Evolutionary conservation across 1,284 basidiomycete genomes (phyloP).

Genomic region (Naganishia cerealis): DNA sequence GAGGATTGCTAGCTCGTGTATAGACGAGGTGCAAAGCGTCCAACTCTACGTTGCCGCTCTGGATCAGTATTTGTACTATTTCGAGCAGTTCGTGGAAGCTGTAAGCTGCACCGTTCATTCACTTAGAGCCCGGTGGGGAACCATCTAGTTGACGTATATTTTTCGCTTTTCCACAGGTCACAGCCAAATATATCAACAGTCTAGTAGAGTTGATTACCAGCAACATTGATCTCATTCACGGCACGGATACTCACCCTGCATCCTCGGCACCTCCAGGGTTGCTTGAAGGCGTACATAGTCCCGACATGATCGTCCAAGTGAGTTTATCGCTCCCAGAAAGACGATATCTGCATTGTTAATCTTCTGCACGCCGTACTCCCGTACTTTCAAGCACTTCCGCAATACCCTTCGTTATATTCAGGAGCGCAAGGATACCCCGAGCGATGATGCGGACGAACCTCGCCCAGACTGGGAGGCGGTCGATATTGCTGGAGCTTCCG

Average conservation of each 20-base stretch:
- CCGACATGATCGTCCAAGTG: slow-evolving; percentile 73
- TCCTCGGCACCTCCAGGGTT: slow-evolving; percentile 75
- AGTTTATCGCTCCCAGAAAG: slow-evolving; percentile 26
- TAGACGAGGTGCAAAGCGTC: slow-evolving; percentile 89
- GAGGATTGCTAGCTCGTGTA: slow-evolving; percentile 87
- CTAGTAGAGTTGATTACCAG: slow-evolving; percentile 88
- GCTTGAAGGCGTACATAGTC: slow-evolving; percentile 83
- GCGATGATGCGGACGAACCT: slow-evolving; percentile 55
- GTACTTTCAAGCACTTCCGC: slow-evolving; percentile 70
- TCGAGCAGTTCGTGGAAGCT: slow-evolving; percentile 83
- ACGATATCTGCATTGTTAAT: neutral
- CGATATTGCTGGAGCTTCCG: slow-evolving; percentile 75
- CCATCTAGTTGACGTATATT: slow-evolving; percentile 24
- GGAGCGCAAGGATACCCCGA: slow-evolving; percentile 22
- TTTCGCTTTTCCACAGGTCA: slow-evolving; percentile 61
- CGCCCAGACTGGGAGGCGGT: slow-evolving; percentile 71
- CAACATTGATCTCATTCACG: slow-evolving; percentile 81
- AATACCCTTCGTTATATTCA: slow-evolving; percentile 80
- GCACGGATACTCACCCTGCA: slow-evolving; percentile 78
- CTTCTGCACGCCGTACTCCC: neutral
- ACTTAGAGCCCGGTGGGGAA: neutral
- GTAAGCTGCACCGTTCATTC: slow-evolving; percentile 57
- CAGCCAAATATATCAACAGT: slow-evolving; percentile 89
- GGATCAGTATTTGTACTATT: slow-evolving; percentile 87
- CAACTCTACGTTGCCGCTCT: slow-evolving; percentile 91